Percentiles rank a stretch among this genome's conserved stretches.
Evolutionary conservation across 2,329 filamentous ascomycete genomes (phyloP).

Genomic region (Hortaea sp.): DNA sequence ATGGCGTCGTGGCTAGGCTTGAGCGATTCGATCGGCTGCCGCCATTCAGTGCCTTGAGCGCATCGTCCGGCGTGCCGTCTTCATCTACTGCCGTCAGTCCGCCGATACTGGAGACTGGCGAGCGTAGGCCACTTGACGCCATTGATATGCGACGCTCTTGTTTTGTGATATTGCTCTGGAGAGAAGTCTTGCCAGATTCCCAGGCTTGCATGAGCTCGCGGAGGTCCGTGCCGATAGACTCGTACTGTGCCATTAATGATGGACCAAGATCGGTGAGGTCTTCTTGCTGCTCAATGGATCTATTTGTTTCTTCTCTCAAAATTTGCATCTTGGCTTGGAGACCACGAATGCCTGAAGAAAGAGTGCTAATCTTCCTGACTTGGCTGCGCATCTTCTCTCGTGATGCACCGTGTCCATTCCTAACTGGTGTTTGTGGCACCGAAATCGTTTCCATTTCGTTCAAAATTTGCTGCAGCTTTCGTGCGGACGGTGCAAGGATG

Average conservation of each 20-base stretch:
- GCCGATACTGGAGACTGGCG: conserved; percentile 47
- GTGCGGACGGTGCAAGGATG: conserved; percentile 52
- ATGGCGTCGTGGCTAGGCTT: conserved; percentile 36
- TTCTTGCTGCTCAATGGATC: conserved; percentile 60
- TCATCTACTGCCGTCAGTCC: conserved; percentile 49
- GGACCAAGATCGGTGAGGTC: conserved; percentile 56
- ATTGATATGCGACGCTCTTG: conserved; percentile 55
- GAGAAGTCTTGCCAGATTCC: conserved; percentile 61
- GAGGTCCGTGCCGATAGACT: conserved; percentile 83
- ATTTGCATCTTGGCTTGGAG: conserved; percentile 92
- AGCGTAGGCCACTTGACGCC: conserved; percentile 40
- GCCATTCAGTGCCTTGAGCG: conserved; percentile 69
- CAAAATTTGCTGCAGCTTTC: conserved; percentile 58
- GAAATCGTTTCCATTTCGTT: conserved; percentile 60
- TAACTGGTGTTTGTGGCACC: conserved; percentile 43
- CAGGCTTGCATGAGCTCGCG: conserved; percentile 45
- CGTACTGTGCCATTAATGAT: conserved; percentile 78
- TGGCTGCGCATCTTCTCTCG: conserved; percentile 79
- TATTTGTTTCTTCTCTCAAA: conserved; percentile 78
- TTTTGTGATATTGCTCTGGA: conserved; percentile 71
- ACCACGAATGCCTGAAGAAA: conserved; percentile 82
- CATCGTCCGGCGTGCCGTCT: conserved; percentile 52
- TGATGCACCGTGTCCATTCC: conserved; percentile 46
- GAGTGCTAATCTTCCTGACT: conserved; percentile 73
- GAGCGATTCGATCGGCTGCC: conserved; percentile 41